Conservation (phyloP, 2,329 filamentous ascomycete genomes). For the Teratosphaeria zuluensis region DNA sequence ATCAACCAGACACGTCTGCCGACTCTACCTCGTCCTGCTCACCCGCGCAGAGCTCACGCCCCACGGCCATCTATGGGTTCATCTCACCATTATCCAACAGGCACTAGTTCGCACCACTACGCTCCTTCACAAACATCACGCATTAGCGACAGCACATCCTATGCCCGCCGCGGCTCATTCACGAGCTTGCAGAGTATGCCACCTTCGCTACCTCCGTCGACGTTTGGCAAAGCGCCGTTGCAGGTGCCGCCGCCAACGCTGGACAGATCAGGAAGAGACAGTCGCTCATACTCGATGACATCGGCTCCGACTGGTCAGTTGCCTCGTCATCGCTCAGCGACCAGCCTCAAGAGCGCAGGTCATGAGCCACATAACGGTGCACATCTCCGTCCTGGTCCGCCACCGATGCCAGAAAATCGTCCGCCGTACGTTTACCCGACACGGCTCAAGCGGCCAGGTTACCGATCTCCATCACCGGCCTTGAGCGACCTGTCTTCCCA, state of each 20-base stretch:
- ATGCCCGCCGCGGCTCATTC: constrained; percentile 31
- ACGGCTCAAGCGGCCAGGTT: constrained; percentile 32
- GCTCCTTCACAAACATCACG: constrained; percentile 33
- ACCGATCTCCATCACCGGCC: constrained; percentile 35
- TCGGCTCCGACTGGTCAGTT: constrained; percentile 27
- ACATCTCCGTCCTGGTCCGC: constrained; percentile 24
- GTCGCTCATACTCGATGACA: constrained; percentile 36
- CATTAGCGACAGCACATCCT: constrained; percentile 16
- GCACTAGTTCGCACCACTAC: constrained; percentile 22
- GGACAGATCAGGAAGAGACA: constrained; percentile 23
- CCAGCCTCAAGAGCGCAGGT: constrained; percentile 35
- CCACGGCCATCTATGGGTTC: constrained; percentile 30
- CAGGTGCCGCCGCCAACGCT: constrained; percentile 12
- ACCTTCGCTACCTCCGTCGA: constrained; percentile 26
- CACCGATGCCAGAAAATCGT: constrained; percentile 24
- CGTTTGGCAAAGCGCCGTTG: constrained; percentile 11
- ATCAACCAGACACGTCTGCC: constrained; percentile 30
- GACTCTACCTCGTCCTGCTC: constrained; percentile 26
- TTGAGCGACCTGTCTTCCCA: constrained; percentile 31
- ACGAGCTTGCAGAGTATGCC: constrained; percentile 34
- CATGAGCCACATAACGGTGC: constrained; percentile 19
- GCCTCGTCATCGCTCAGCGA: constrained; percentile 34
- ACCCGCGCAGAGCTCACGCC: constrained; percentile 25
- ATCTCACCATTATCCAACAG: constrained; percentile 20
- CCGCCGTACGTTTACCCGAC: constrained; percentile 35